Conservation (phyloP, 345 rosid species). For the Melaleuca quinquenervia region DNA sequence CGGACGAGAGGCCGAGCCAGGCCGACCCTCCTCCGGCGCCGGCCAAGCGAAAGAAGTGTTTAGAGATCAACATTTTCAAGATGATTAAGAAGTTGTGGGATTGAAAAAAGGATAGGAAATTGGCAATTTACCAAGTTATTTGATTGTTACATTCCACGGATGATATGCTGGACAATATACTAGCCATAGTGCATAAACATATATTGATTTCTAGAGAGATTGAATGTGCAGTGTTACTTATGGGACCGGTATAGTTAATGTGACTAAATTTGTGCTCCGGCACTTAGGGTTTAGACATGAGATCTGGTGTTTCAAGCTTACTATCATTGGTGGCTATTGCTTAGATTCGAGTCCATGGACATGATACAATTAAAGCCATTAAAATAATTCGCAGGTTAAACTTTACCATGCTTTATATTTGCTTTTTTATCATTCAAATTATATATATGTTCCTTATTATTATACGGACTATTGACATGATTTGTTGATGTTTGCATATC, state of each 20-base stretch:
- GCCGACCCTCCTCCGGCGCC: too few species aligned
- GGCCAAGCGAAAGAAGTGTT: neutral
- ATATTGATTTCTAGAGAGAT: neutral
- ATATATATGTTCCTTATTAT: neutral
- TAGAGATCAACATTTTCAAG: neutral
- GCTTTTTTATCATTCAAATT: neutral
- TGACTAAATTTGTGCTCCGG: neutral
- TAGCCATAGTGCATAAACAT: neutral
- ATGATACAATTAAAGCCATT: accelerated
- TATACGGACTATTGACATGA: neutral
- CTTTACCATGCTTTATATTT: neutral
- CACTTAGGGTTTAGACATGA: accelerated
- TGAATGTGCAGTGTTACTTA: neutral
- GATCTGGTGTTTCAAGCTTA: too few species aligned
- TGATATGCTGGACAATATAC: neutral
- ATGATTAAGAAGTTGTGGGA: neutral
- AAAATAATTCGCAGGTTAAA: too few species aligned
- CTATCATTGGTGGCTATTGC: neutral
- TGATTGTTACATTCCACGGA: neutral
- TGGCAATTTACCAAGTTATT: neutral
- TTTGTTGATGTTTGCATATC: neutral
- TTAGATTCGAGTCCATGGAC: neutral
- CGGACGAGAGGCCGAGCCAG: neutral
- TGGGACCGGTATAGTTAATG: accelerated
- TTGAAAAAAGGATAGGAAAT: neutral